These are phyloP conservation scores for Diaporthe ilicicola DNA, from an alignment of 2,329 filamentous ascomycete genomes.

Conservation along the genomic window DNA sequence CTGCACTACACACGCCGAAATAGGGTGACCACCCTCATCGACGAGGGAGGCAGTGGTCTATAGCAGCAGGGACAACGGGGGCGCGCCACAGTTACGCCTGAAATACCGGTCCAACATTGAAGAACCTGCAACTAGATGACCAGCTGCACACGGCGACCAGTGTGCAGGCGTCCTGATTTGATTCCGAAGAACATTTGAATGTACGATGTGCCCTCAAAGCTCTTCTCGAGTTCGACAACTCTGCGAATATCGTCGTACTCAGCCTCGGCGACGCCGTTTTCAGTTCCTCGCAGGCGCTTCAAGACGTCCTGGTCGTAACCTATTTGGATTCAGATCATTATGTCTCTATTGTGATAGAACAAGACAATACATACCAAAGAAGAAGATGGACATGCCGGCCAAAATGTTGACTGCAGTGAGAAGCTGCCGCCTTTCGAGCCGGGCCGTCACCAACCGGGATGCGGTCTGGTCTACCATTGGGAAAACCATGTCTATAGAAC, in stretches of 20 bases:
- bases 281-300: constrained; percentile 11
- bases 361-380: constrained; percentile 57
- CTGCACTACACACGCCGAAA: too few species aligned
- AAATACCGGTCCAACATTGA: constrained; percentile 75
- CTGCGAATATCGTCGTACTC: constrained; percentile 70
- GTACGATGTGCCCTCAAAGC: constrained; percentile 65
- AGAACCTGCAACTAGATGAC: constrained; percentile 78
- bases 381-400: constrained; percentile 73
- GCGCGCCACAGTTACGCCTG: too few species aligned
- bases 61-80: too few species aligned
- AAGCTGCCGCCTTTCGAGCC: constrained; percentile 61
- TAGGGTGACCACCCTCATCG: too few species aligned
- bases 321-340: not conserved
- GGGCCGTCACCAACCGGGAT: too few species aligned
- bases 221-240: constrained; percentile 70
- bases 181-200: constrained; percentile 72
- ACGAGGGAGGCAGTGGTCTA: too few species aligned
- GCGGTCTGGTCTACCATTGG: too few species aligned
- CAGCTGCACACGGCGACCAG: constrained; percentile 72
- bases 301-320: constrained; percentile 55
- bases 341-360: not conserved
- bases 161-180: constrained; percentile 71
- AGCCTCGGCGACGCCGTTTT: constrained; percentile 17
- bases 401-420: constrained; percentile 70
- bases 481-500: too few species aligned